Percentiles rank a stretch among this genome's conserved stretches.
phyloP scores from a whole-genome alignment of 129 eudicot genomes.

The Saussurea involucrata region DNA sequence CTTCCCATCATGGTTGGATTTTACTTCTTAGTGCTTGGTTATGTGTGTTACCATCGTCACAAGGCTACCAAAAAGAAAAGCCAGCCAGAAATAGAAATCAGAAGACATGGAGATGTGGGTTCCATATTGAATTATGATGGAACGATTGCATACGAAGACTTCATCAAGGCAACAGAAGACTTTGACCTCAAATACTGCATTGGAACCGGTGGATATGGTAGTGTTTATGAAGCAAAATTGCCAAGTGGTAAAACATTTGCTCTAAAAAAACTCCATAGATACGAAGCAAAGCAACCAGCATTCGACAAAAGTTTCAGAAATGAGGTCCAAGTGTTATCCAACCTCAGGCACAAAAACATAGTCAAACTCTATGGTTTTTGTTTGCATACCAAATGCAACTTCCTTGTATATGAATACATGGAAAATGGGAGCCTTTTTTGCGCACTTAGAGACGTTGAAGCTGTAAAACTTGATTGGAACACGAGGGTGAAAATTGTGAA shows the following conservation, averaged over 20 bases:
- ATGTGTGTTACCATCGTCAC: neutral
- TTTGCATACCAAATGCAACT: neutral
- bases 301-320: neutral
- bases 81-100: no score
- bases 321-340: neutral
- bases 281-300: neutral
- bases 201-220: slow-evolving; percentile 10
- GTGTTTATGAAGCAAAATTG: slow-evolving; percentile 1
- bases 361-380: slow-evolving; percentile 3
- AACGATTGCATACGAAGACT: neutral
- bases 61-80: no score
- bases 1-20: neutral
- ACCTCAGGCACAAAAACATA: slow-evolving; percentile 3
- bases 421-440: slow-evolving; percentile 3
- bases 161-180: neutral
- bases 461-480: neutral
- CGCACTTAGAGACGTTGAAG: neutral
- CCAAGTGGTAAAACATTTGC: neutral
- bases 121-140: neutral
- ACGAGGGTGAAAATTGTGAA: slow-evolving; percentile 5
- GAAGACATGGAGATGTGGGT: no score
- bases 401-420: slow-evolving; percentile 9
- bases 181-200: slow-evolving; percentile 5
- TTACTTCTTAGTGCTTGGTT: neutral
- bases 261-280: neutral